These are phyloP conservation scores for Pisolithus sp. DNA, from an alignment of 768 basidiomycete species.

Conservation along the genomic window DNA sequence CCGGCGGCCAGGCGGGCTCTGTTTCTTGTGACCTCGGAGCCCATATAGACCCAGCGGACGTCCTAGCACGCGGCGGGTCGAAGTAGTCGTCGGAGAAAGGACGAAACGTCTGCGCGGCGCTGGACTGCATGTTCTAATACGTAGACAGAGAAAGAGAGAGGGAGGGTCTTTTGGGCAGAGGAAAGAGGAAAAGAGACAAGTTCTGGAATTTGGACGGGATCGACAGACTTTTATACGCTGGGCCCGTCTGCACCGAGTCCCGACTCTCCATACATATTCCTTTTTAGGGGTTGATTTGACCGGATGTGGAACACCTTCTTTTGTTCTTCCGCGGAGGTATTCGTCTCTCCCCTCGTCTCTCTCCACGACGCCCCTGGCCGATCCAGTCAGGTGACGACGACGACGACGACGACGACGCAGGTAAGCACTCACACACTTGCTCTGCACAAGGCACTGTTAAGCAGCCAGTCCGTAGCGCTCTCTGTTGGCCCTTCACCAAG, in stretches of 20 bases:
- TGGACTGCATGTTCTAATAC: conserved; percentile 24
- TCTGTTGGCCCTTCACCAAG: neutral
- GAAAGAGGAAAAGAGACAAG: conserved; percentile 24
- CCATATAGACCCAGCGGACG: conserved; percentile 63
- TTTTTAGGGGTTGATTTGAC: conserved; percentile 26
- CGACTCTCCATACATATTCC: conserved; percentile 15
- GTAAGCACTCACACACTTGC: too few relatives aligned
- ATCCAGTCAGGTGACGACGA: neutral
- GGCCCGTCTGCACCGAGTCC: conserved; percentile 15
- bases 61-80: conserved; percentile 35
- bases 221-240: conserved; percentile 29
- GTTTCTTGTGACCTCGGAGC: conserved; percentile 72
- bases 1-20: conserved; percentile 61
- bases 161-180: conserved; percentile 5
- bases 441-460: too few relatives aligned
- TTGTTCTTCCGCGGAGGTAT: conserved; percentile 14
- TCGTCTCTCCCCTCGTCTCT: neutral
- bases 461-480: neutral
- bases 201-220: neutral
- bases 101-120: conserved; percentile 21
- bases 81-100: conserved; percentile 35
- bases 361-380: neutral
- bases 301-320: conserved; percentile 23
- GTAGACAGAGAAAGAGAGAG: neutral
- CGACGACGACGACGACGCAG: neutral